These are phyloP conservation scores for Aspergillus tamarii DNA, from an alignment of 2,329 filamentous ascomycete genomes.

Conservation along the genomic window DNA sequence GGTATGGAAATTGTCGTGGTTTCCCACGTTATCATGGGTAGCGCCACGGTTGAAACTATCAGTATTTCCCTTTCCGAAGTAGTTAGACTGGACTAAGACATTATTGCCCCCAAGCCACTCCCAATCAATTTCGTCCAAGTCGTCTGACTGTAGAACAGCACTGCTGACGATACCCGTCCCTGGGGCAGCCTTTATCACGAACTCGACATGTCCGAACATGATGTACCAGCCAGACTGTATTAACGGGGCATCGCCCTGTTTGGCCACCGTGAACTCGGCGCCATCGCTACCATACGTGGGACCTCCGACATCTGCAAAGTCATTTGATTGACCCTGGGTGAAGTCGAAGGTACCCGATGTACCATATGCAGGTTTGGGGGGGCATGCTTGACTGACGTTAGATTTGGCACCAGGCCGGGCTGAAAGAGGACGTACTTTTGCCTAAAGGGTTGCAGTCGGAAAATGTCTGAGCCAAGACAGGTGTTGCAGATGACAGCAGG, in stretches of 20 bases:
- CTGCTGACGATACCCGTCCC: conserved; percentile 93
- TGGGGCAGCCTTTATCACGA: conserved; percentile 81
- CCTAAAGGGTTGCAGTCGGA: conserved; percentile 48
- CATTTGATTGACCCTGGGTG: conserved; percentile 73
- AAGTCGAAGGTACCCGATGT: conserved; percentile 85
- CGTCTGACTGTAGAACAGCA: conserved; percentile 86
- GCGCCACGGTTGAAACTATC: conserved; percentile 84
- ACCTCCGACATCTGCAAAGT: conserved; percentile 71
- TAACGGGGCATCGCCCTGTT: conserved; percentile 81
- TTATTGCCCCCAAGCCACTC: conserved; percentile 87
- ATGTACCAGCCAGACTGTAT: conserved; percentile 94
- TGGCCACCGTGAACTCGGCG: conserved; percentile 76
- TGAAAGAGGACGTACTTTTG: conserved; percentile 34
- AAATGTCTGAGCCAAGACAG: conserved; percentile 46
- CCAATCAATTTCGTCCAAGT: conserved; percentile 94
- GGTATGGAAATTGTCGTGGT: conserved; percentile 76
- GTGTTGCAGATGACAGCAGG: conserved; percentile 31
- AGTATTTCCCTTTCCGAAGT: conserved; percentile 91
- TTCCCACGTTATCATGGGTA: conserved; percentile 70
- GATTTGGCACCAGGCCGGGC: neutral
- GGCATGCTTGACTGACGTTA: conserved; percentile 57
- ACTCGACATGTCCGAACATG: conserved; percentile 94
- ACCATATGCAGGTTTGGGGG: conserved; percentile 77
- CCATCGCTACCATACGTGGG: conserved; percentile 77
- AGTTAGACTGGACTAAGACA: conserved; percentile 88